phyloP scores from a whole-genome alignment of 2,329 filamentous ascomycete species.

The Capronia coronata region DNA sequence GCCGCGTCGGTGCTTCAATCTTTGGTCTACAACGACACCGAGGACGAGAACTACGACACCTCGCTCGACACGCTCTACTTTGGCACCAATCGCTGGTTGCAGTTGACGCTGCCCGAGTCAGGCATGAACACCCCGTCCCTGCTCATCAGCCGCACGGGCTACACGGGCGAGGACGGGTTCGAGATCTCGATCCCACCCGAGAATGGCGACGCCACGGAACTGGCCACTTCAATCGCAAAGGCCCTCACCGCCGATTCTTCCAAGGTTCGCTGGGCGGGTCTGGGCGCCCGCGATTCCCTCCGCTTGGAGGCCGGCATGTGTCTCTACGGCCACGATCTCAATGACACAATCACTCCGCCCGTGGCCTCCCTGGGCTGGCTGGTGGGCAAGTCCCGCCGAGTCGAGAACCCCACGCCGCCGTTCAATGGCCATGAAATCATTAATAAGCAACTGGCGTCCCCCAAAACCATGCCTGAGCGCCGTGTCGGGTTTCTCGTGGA shows the following conservation, averaged over 20 bases:
- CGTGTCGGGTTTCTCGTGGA: conserved; percentile 76
- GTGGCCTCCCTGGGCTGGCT: conserved; percentile 69
- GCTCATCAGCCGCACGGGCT: conserved; percentile 80
- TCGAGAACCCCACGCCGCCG: conserved; percentile 47
- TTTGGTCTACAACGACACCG: conserved; percentile 49
- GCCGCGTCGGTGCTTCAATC: conserved; percentile 62
- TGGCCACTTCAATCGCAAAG: conserved; percentile 53
- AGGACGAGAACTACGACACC: conserved; percentile 37
- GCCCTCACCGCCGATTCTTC: conserved; percentile 60
- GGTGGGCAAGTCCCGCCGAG: conserved; percentile 69
- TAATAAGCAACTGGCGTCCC: conserved; percentile 59
- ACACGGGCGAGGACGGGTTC: conserved; percentile 97
- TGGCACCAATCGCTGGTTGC: conserved; percentile 63
- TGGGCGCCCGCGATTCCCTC: conserved; percentile 86
- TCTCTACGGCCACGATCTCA: conserved; percentile 96
- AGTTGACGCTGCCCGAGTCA: conserved; percentile 54
- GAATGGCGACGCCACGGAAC: conserved; percentile 48
- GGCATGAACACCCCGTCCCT: conserved; percentile 49
- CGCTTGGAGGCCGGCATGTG: conserved; percentile 97
- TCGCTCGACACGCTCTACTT: conserved; percentile 70
- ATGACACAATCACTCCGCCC: conserved; percentile 67
- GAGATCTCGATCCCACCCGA: conserved; percentile 77
- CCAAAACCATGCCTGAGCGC: conserved; percentile 61
- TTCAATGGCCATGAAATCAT: conserved; percentile 82
- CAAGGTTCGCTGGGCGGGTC: conserved; percentile 71